These are phyloP conservation scores for Paratinospora sagittata DNA, from an alignment of 164 flowering plant genomes.

Conservation along the genomic window DNA sequence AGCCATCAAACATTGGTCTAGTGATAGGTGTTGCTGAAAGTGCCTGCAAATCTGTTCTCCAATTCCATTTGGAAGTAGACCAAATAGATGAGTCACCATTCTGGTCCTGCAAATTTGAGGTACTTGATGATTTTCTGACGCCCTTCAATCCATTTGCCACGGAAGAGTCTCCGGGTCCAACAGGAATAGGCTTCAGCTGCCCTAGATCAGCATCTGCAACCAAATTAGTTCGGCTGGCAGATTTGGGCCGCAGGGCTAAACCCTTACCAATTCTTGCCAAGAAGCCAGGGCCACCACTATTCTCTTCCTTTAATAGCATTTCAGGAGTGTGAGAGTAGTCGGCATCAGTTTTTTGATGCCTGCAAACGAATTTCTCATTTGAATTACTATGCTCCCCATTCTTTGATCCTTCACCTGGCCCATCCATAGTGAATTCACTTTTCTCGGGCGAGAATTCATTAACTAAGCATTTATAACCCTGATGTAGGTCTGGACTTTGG, in stretches of 20 bases:
- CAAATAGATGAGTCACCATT: not conserved
- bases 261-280: not conserved
- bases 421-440: not conserved
- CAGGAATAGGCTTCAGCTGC: not conserved
- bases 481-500: not conserved
- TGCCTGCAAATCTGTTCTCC: not conserved
- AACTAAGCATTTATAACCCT: not conserved
- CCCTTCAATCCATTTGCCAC: not conserved
- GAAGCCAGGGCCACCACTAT: not conserved
- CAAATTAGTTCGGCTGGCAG: slow-evolving; percentile 2
- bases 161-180: not conserved
- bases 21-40: not conserved
- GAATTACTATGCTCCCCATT: not conserved
- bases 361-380: not conserved
- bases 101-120: not conserved
- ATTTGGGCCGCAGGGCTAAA: not conserved
- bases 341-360: not conserved
- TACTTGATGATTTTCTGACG: slow-evolving; percentile 1
- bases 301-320: not conserved
- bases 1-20: not conserved
- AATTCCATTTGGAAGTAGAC: not conserved
- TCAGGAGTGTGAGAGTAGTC: not conserved
- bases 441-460: not conserved
- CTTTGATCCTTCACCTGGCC: not conserved
- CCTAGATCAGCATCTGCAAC: not conserved